Base-by-base conservation (phyloP, 352 stramenopile genomes). In the Globisporangium barbulae region DNA sequence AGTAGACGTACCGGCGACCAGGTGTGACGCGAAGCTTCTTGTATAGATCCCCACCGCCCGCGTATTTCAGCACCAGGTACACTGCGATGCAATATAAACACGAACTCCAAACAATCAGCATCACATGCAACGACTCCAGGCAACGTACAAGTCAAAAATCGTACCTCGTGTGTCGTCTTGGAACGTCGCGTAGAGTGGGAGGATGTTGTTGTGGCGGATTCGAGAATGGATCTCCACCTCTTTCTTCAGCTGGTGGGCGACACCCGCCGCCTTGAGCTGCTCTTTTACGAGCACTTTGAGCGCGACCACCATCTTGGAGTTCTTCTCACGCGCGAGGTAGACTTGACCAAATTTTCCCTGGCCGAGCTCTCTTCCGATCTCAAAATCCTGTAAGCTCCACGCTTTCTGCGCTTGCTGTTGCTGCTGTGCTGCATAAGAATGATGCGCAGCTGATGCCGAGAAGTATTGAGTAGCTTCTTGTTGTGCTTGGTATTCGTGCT, bases 211-310 rank as follows among this genome's bases (percentile, higher is more conserved):
- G 66, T 98, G 89, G 10, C 81, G 78, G 61, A 98, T 94, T 5
- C 85, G 84, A 30, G 81, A 94, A 62, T 98, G 92, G 63, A 98
- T 94, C 63, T 97, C 90, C 19, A 97, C 88, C 70, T 98, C 92
- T 55, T 96, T 91, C 41, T 78, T 70, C 2, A 98, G 74, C 53
- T 96, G 89, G 31, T 97, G 79, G 8, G 81, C 74, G 0, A 91
- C 83, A 31, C 83, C 83, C 1, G 79, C 73, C 10, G 74, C 66
- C 17, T 82, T 83, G 10, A 97, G 68, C 49, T 93, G 82, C 17
- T 90, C 79, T 59, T 97, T 97, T n/a, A 94, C 85, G 33, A 97
- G 71, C 60, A 97, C 82, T 65, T 97, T 97, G 30, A 97, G 71
- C 30, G 91, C 91, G n/a, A 97, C 77, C 47, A 89, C 65, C 64